Conservation (phyloP, 495 filamentous ascomycete species). For the Echria macrotheca region DNA sequence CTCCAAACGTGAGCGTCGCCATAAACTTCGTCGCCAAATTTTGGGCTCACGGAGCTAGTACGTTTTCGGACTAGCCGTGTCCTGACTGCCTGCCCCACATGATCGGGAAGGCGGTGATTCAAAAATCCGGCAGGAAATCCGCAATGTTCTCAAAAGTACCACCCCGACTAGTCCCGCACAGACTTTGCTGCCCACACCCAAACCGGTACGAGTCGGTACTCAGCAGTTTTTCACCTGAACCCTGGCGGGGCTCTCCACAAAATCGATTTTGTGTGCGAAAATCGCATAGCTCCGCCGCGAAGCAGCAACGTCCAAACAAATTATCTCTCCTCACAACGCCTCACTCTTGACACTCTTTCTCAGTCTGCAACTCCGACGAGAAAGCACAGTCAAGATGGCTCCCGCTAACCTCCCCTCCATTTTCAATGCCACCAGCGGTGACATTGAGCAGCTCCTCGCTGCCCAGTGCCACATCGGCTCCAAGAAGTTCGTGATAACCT, state of each 20-base stretch:
- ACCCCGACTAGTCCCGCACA: no score
- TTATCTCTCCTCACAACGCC: slow-evolving; percentile 24
- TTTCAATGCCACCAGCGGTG: slow-evolving; percentile 65
- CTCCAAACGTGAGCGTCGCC: slow-evolving; percentile 15
- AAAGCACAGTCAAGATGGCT: slow-evolving; percentile 74
- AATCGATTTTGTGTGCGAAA: slow-evolving; percentile 35
- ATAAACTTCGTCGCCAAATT: slow-evolving; percentile 26
- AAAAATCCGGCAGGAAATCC: slow-evolving; percentile 13
- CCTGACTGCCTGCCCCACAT: not conserved
- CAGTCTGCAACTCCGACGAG: slow-evolving; percentile 37
- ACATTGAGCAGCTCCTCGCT: slow-evolving; percentile 98
- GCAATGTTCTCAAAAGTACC: no score
- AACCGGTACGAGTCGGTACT: not conserved
- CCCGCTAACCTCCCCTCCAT: slow-evolving; percentile 82
- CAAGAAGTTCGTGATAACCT: slow-evolving; percentile 60
- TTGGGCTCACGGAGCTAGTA: slow-evolving; percentile 23
- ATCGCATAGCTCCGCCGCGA: slow-evolving; percentile 21
- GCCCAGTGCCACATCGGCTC: slow-evolving; percentile 95
- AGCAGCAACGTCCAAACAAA: slow-evolving; percentile 24
- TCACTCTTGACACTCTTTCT: slow-evolving; percentile 46
- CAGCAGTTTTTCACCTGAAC: slow-evolving; percentile 16
- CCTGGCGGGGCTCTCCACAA: slow-evolving; percentile 38
- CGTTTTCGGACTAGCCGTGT: not conserved
- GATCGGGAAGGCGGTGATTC: slow-evolving; percentile 11
- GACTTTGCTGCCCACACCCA: no score